Percentiles rank a stretch among this genome's conserved stretches.
These are phyloP conservation scores for Fusarium poae DNA, from an alignment of 2,329 filamentous ascomycete species.

Conservation along the genomic window DNA sequence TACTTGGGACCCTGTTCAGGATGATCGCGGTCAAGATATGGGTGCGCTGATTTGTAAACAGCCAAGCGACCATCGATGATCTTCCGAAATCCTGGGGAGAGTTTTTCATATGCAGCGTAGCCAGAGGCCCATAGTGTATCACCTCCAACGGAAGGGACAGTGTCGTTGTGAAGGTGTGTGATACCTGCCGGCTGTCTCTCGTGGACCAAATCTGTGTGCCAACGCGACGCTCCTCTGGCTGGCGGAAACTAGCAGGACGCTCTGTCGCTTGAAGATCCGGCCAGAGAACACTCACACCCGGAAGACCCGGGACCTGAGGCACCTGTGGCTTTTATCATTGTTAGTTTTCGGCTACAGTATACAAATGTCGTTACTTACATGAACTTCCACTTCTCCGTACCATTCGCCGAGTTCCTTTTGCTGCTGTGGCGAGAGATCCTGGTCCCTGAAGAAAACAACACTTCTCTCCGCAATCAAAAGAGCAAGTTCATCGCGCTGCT, in stretches of 20 bases:
- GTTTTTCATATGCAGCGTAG: slow-evolving; percentile 79
- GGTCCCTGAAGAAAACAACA: slow-evolving; percentile 76
- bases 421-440: slow-evolving; percentile 71
- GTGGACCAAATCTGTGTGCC: slow-evolving; percentile 79
- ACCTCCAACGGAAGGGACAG: slow-evolving; percentile 72
- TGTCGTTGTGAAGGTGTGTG: slow-evolving; percentile 78
- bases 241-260: slow-evolving; percentile 70
- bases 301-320: slow-evolving; percentile 75
- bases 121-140: slow-evolving; percentile 81
- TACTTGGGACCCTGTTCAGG: slow-evolving; percentile 72
- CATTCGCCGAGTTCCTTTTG: slow-evolving; percentile 73
- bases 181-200: slow-evolving; percentile 78
- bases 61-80: slow-evolving; percentile 76
- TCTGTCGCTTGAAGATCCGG: slow-evolving; percentile 75
- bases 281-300: slow-evolving; percentile 77
- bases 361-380: slow-evolving; percentile 60
- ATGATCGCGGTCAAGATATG: slow-evolving; percentile 74
- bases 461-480: slow-evolving; percentile 73
- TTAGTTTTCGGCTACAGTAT: rapidly evolving
- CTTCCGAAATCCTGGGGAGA: slow-evolving; percentile 76
- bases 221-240: slow-evolving; percentile 74
- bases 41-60: slow-evolving; percentile 74
- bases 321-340: slow-evolving; percentile 70
- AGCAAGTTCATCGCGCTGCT: slow-evolving; percentile 72
- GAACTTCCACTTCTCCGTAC: slow-evolving; percentile 75